Evolutionary conservation across 1,284 basidiomycete genomes (phyloP).

Genomic region (Cutaneotrichosporon cutaneum): DNA sequence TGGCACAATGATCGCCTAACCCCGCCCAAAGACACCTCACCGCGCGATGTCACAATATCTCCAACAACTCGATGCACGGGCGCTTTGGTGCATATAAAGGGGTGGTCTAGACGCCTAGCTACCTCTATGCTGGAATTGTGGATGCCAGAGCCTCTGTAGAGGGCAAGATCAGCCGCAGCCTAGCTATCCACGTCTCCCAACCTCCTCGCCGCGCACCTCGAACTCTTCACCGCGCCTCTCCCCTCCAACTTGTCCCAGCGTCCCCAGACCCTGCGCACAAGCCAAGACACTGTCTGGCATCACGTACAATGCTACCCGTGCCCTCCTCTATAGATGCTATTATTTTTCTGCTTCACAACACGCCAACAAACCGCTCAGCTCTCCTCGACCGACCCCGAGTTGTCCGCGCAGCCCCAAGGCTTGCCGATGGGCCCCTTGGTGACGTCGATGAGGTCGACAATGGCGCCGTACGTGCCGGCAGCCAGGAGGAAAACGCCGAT

Average conservation of each 20-base stretch:
- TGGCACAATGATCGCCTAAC: too few species aligned
- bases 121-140: too few species aligned
- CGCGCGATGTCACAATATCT: too few species aligned
- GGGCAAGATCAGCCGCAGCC: too few species aligned
- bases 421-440: constrained; percentile 15
- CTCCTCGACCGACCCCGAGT: constrained; percentile 19
- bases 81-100: too few species aligned
- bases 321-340: neutral
- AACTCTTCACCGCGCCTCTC: neutral
- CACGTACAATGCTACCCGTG: neutral
- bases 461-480: constrained; percentile 38
- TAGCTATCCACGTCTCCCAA: too few species aligned
- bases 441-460: constrained; percentile 28
- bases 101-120: too few species aligned
- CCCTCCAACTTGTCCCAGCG: neutral
- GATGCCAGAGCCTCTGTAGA: too few species aligned
- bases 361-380: too few species aligned
- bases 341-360: neutral
- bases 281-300: neutral
- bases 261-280: neutral
- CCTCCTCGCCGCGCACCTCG: too few species aligned
- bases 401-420: constrained; percentile 33
- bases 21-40: too few species aligned
- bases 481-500: constrained; percentile 37
- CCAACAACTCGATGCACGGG: too few species aligned